Percentiles rank a stretch among this genome's conserved stretches.
Evolutionary conservation across 2,329 filamentous ascomycete species (phyloP).

Genomic region (Coniochaeta pulveracea): DNA sequence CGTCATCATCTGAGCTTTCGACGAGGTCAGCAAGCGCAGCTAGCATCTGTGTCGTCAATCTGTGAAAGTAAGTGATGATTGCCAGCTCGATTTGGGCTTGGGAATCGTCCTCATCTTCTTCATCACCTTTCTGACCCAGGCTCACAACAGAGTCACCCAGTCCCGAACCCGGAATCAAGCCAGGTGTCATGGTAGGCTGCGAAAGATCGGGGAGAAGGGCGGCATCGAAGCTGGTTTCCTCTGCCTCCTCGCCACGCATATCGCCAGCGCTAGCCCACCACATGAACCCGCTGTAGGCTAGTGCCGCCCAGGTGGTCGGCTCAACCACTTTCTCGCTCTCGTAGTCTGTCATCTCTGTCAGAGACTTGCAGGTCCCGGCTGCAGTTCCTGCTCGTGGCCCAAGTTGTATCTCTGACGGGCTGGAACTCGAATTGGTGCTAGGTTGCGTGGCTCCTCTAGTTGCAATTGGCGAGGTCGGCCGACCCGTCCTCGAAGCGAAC

Average conservation of each 20-base stretch:
- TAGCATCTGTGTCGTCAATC: slow-evolving; percentile 57
- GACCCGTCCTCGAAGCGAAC: background rate
- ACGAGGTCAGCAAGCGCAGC: slow-evolving; percentile 51
- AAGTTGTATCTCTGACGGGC: too few species aligned
- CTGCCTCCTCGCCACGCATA: slow-evolving; percentile 49
- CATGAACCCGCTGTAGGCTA: slow-evolving; percentile 76
- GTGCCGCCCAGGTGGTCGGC: slow-evolving; percentile 56
- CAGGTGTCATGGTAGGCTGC: slow-evolving; percentile 7
- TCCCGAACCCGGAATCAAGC: slow-evolving; percentile 16
- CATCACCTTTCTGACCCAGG: slow-evolving; percentile 10
- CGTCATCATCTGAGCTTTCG: slow-evolving; percentile 32
- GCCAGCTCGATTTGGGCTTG: slow-evolving; percentile 50
- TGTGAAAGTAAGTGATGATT: slow-evolving; percentile 73
- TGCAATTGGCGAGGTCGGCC: background rate
- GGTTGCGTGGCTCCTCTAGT: slow-evolving; percentile 1
- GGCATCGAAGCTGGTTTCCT: slow-evolving; percentile 43
- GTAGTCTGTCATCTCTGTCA: slow-evolving; percentile 24
- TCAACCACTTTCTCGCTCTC: slow-evolving; percentile 46
- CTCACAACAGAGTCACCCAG: too few species aligned
- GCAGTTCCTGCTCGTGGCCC: background rate
- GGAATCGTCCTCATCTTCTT: slow-evolving; percentile 28
- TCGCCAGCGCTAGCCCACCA: slow-evolving; percentile 85
- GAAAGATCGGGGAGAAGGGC: slow-evolving; percentile 42
- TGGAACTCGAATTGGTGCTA: too few species aligned
- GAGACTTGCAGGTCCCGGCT: slow-evolving; percentile 4